phyloP scores from a whole-genome alignment of 805 yeast genomes.

The Wickerhamiella brachini region DNA sequence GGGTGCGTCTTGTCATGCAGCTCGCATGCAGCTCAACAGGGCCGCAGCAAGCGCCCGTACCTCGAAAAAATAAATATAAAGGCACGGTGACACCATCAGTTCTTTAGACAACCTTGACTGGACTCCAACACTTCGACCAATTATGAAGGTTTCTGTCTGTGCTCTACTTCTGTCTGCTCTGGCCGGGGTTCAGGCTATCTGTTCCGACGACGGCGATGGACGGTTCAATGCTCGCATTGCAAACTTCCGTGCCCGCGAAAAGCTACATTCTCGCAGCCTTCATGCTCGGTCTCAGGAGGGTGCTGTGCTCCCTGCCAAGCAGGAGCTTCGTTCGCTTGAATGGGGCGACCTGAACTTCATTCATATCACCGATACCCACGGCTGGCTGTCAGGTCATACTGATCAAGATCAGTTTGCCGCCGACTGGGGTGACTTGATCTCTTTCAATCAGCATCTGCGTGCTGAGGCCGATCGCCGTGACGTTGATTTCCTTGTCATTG shows the following conservation, averaged over 20 bases:
- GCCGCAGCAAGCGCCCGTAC: neutral
- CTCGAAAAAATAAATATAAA: neutral
- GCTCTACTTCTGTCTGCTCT: neutral
- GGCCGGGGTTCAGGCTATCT: neutral
- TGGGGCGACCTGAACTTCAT: conserved; percentile 53
- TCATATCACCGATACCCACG: conserved; percentile 93
- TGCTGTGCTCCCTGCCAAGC: conserved; percentile 2
- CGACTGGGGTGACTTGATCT: conserved; percentile 84
- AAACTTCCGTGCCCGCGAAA: neutral
- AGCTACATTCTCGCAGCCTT: neutral
- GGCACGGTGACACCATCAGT: neutral
- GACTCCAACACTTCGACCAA: neutral
- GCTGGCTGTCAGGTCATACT: conserved; percentile 40
- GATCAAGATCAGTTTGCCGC: conserved; percentile 42
- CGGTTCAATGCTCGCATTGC: conserved; percentile 9
- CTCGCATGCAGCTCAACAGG: neutral
- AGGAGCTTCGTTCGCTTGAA: neutral
- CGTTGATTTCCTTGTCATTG: conserved; percentile 60
- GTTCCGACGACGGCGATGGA: conserved; percentile 12
- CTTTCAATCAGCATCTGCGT: conserved; percentile 45
- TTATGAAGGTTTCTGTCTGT: neutral
- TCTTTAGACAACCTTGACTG: neutral
- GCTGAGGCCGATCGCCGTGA: conserved; percentile 30
- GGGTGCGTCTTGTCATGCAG: neutral
- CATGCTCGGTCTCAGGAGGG: conserved; percentile 5